Conservation (phyloP, 495 filamentous ascomycete genomes). For the Penicillium mononematosum region DNA sequence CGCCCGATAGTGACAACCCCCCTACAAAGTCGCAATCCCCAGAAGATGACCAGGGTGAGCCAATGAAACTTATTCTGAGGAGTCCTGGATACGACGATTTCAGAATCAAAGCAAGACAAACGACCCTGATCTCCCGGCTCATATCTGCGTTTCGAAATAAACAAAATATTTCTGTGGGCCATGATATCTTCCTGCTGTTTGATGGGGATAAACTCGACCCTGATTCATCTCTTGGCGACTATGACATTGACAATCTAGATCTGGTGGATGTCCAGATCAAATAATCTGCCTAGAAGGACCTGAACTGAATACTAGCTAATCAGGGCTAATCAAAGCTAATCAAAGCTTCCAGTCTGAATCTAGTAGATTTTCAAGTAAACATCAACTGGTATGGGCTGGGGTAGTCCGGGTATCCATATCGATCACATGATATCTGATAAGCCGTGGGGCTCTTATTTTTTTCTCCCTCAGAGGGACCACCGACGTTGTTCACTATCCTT, state of each 20-base stretch:
- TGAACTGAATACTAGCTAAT: background rate
- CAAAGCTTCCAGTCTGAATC: background rate
- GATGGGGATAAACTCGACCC: constrained; percentile 76
- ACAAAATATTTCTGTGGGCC: constrained; percentile 44
- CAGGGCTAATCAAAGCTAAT: constrained; percentile 5
- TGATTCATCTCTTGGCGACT: constrained; percentile 57
- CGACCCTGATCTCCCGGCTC: constrained; percentile 56
- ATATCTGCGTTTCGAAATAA: constrained; percentile 51
- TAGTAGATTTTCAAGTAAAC: no score
- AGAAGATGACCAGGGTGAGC: constrained; percentile 26
- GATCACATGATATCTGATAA: constrained; percentile 23
- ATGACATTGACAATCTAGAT: constrained; percentile 80
- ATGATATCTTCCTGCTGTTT: constrained; percentile 63
- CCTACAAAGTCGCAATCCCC: background rate
- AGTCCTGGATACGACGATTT: constrained; percentile 56
- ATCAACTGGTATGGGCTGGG: background rate
- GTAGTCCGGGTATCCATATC: constrained; percentile 4
- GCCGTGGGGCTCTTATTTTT: constrained; percentile 18
- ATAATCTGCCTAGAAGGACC: constrained; percentile 16
- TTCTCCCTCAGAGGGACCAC: constrained; percentile 9
- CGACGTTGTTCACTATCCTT: background rate
- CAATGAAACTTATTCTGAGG: constrained; percentile 58
- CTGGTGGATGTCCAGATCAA: constrained; percentile 72
- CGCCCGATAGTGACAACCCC: constrained; percentile 1
- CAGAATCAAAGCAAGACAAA: constrained; percentile 55